Conservation (phyloP, 176 grass and related monocot species). For the Triticum turgidum region DNA sequence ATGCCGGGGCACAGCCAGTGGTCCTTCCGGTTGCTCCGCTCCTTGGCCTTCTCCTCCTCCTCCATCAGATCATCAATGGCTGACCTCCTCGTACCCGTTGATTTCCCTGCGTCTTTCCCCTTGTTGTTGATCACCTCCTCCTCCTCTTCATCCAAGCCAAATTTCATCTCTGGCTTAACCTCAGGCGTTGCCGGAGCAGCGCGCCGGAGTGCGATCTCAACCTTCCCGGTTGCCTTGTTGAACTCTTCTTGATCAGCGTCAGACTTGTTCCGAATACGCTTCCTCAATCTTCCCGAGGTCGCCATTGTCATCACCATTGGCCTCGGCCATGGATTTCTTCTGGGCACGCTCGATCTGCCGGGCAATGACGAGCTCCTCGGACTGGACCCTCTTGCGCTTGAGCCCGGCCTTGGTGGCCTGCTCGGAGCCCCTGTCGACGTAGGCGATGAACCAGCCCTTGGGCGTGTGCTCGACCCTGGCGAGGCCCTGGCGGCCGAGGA, state of each 20-base stretch:
- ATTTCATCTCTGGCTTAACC: conserved; percentile 46
- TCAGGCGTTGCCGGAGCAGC: not conserved
- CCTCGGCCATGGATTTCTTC: conserved; percentile 13
- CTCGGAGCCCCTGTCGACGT: conserved; percentile 76
- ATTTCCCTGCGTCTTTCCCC: conserved; percentile 26
- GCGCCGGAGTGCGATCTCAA: conserved; percentile 63
- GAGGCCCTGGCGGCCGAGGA: conserved; percentile 53
- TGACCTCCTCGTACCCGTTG: conserved; percentile 34
- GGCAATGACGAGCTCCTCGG: not conserved
- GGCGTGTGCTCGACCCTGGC: conserved; percentile 88
- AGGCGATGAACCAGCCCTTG: conserved; percentile 94
- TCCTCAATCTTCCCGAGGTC: not conserved
- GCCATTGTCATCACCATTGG: not conserved
- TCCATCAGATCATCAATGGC: conserved; percentile 77
- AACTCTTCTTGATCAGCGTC: not conserved
- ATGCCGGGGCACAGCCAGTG: conserved; percentile 85
- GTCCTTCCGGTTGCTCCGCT: conserved; percentile 83
- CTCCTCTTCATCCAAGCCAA: conserved; percentile 53
- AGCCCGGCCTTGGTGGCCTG: conserved; percentile 64
- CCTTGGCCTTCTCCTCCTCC: conserved; percentile 89
- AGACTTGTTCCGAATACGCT: not conserved
- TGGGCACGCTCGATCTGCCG: conserved; percentile 73
- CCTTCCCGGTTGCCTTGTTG: conserved; percentile 35
- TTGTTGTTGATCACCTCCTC: conserved; percentile 38
- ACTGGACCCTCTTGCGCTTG: not conserved